Evolutionary conservation across 78 protist species (phyloP).

Genomic region (Acrasis kona): DNA sequence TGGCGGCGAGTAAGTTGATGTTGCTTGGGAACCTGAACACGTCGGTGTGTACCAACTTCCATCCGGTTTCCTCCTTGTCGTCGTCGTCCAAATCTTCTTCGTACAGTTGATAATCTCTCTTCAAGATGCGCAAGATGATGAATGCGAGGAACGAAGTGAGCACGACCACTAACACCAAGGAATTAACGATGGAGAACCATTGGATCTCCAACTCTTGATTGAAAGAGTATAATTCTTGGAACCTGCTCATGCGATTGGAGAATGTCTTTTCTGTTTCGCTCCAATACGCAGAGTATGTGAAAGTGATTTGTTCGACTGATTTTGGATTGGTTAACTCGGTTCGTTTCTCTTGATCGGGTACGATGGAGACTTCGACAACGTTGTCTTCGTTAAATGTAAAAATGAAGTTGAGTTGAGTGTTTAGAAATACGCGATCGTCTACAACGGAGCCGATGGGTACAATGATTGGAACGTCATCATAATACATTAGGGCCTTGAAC

Average conservation of each 20-base stretch:
- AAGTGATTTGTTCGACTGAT: conserved; percentile 19
- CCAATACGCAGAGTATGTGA: conserved; percentile 88
- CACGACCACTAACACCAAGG: conserved; percentile 83
- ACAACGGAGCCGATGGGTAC: neutral
- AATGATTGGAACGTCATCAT: neutral
- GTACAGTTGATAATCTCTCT: conserved; percentile 78
- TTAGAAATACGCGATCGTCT: conserved; percentile 35
- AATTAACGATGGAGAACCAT: conserved; percentile 94
- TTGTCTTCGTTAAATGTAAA: conserved; percentile 73
- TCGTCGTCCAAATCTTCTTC: conserved; percentile 14
- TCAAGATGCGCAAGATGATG: conserved; percentile 78
- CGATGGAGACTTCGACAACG: conserved; percentile 30
- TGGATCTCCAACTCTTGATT: conserved; percentile 78
- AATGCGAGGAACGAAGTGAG: conserved; percentile 83
- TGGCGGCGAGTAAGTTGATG: conserved; percentile 61
- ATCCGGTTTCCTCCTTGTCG: conserved; percentile 89
- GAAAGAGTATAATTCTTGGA: conserved; percentile 23
- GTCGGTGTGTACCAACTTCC: conserved; percentile 95
- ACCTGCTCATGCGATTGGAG: conserved; percentile 23
- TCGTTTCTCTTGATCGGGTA: neutral
- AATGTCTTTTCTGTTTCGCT: conserved; percentile 17
- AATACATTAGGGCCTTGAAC: no score
- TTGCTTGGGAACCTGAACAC: conserved; percentile 91
- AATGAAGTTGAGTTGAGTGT: conserved; percentile 75
- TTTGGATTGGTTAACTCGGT: conserved; percentile 1